Conservation (phyloP, 257 asterid species). For the Solanum verrucosum region DNA sequence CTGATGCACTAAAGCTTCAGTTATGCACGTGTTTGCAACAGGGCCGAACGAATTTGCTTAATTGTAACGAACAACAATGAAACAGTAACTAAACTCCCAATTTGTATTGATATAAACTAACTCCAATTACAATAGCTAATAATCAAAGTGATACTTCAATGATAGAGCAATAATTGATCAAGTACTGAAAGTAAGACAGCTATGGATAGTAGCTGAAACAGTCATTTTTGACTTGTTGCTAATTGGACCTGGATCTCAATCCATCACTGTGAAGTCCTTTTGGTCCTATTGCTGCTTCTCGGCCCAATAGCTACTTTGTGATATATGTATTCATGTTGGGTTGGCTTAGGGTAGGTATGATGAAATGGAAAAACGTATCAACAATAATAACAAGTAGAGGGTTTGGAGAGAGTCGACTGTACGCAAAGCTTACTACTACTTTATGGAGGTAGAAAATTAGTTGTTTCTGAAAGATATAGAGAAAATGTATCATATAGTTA, state of each 20-base stretch:
- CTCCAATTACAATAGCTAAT: neutral
- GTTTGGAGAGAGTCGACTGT: rapidly evolving
- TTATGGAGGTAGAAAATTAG: no score
- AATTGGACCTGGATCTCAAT: neutral
- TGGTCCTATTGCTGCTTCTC: neutral
- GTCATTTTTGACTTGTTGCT: neutral
- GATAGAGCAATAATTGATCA: neutral
- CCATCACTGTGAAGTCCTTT: neutral
- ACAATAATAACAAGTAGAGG: neutral
- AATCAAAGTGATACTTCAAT: neutral
- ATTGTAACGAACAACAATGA: neutral
- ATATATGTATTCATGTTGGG: neutral
- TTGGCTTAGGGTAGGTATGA: neutral
- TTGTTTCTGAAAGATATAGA: neutral
- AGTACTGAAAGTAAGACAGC: neutral
- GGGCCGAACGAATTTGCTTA: no score
- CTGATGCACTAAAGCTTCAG: no score
- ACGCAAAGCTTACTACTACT: no score
- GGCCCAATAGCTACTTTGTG: neutral
- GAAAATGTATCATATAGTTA: no score
- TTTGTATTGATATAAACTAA: neutral
- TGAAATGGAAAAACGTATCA: neutral
- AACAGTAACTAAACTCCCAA: neutral
- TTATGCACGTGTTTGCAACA: rapidly evolving
- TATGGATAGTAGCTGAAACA: neutral